phyloP scores from a whole-genome alignment of 2,329 filamentous ascomycete genomes.

The Ploettnerulaceae sp. region DNA sequence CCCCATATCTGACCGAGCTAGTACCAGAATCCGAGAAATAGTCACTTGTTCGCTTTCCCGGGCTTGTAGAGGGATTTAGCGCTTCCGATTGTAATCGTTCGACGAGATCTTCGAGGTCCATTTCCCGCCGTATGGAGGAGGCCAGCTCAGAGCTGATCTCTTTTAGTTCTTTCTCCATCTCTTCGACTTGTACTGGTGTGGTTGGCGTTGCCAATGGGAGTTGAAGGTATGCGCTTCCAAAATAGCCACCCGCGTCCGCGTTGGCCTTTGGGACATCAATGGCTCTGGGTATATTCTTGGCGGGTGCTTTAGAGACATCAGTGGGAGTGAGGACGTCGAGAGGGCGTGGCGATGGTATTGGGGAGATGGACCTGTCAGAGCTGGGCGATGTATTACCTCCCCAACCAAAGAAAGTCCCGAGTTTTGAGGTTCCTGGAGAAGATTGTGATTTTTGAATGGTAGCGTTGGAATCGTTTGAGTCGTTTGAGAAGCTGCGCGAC shows the following conservation, averaged over 20 bases:
- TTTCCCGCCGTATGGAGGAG: constrained; percentile 86
- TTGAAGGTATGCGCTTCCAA: constrained; percentile 31
- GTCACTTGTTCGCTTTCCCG: constrained; percentile 78
- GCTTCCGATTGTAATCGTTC: constrained; percentile 80
- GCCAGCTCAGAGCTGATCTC: constrained; percentile 92
- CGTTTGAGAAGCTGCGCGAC: constrained; percentile 26
- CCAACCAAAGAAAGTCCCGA: constrained; percentile 65
- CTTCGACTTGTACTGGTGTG: constrained; percentile 60
- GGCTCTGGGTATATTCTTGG: constrained; percentile 35
- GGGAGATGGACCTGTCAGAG: constrained; percentile 53
- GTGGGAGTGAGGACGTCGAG: constrained; percentile 32
- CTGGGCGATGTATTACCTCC: constrained; percentile 50
- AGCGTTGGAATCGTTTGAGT: constrained; percentile 27
- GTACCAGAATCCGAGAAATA: constrained; percentile 97
- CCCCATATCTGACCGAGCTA: constrained; percentile 68
- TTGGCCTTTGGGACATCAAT: constrained; percentile 35
- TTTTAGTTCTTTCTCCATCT: constrained; percentile 90
- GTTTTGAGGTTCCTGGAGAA: constrained; percentile 45
- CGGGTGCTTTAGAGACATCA: constrained; percentile 23
- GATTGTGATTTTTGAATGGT: constrained; percentile 34
- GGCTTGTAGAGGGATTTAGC: constrained; percentile 46
- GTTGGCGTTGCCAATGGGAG: constrained; percentile 32
- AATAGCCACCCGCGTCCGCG: constrained; percentile 38
- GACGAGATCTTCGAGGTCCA: constrained; percentile 92
- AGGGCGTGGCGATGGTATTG: constrained; percentile 50